Base-by-base conservation (phyloP, 1,284 basidiomycete species). In the Ceratobasidium sp. region DNA sequence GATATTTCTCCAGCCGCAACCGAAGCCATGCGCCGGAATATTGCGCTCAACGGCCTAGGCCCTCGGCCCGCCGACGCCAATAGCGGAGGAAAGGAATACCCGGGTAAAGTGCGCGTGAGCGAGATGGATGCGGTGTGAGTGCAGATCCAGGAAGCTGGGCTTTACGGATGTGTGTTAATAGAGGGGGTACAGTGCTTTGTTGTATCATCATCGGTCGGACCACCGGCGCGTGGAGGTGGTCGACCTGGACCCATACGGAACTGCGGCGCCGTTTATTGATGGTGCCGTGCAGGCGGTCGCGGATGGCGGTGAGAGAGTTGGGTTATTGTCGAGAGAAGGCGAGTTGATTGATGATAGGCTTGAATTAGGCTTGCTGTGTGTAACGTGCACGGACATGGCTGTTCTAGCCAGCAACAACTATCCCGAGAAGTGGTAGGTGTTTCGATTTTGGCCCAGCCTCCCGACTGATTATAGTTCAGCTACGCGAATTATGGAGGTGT, bases 181-280 rank as follows among this genome's bases (percentile, higher is more conserved):
- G 36, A 60, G 3, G 16, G 21, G 73, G n/a, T n/a, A n/a, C n/a
- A 96, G 94, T 78, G 85, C 92, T 1, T 83, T 97, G 72, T 96
- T 98, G 93, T 98, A 98, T 80, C 86, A 86, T 60, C 95, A 97
- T 79, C 90, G 96, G 48, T 83, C 86, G 64, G 88, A 88, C 48
- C 84, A 84, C 46, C 83, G 86, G 12, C 89, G 91, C 4, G 96
- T 98, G 43, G 96, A 99, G 76, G 93, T 96, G 36, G 90, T 99
- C 23, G 97, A 99, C 80, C 85, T 99, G 18, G 97, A 99, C 79
- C 97, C 97, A 0, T 99, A 99, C 79, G 97, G 97, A 0, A 97
- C 95, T 4, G 97, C 97, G 0, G 92, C 95, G 2, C 96, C 96
- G 0, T 99, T 99, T 80, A 89, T 99, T 36, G 97, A 99, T 78